Percentiles rank a stretch among this genome's conserved stretches.
These are phyloP conservation scores for Ceratopteris richardii DNA, from an alignment of 75 land plant genomes.

Conservation along the genomic window DNA sequence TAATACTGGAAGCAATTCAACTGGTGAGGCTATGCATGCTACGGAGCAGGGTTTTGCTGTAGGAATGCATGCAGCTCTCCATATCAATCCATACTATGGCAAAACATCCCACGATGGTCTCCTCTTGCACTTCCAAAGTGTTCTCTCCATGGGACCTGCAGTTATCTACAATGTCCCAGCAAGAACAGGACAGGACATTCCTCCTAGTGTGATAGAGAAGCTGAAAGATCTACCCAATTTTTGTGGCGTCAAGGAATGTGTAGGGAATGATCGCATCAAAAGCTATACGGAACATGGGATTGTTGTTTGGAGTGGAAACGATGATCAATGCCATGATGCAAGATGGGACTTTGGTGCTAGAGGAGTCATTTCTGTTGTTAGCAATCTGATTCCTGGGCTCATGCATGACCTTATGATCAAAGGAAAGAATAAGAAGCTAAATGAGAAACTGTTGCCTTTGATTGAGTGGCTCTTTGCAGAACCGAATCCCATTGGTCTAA, in stretches of 20 bases:
- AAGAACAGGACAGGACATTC: slow-evolving; percentile 79
- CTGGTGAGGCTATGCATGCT: slow-evolving; percentile 76
- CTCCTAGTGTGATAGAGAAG: slow-evolving; percentile 44
- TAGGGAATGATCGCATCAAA: slow-evolving; percentile 59
- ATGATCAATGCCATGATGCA: slow-evolving; percentile 81
- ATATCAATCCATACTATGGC: slow-evolving; percentile 86
- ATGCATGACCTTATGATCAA: slow-evolving; percentile 52
- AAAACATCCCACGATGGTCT: slow-evolving; percentile 67
- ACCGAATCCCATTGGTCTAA: slow-evolving; percentile 76
- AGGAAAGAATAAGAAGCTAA: slow-evolving; percentile 41
- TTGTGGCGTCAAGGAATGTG: slow-evolving; percentile 78
- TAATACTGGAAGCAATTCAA: slow-evolving; percentile 90
- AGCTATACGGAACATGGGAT: slow-evolving; percentile 43
- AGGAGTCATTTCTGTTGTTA: slow-evolving; percentile 78
- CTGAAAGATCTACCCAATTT: slow-evolving; percentile 41
- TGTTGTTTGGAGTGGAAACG: slow-evolving; percentile 82
- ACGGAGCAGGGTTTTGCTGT: slow-evolving; percentile 84
- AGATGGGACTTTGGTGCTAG: slow-evolving; percentile 70
- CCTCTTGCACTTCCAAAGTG: slow-evolving; percentile 49
- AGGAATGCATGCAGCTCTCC: slow-evolving; percentile 87
- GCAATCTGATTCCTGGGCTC: slow-evolving; percentile 69
- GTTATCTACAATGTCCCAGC: slow-evolving; percentile 78
- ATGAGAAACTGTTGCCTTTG: slow-evolving; percentile 53
- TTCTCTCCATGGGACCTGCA: slow-evolving; percentile 63
- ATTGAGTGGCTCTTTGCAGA: slow-evolving; percentile 72